Conservation (phyloP, 1,284 basidiomycete genomes). For the Irpex sp. region DNA sequence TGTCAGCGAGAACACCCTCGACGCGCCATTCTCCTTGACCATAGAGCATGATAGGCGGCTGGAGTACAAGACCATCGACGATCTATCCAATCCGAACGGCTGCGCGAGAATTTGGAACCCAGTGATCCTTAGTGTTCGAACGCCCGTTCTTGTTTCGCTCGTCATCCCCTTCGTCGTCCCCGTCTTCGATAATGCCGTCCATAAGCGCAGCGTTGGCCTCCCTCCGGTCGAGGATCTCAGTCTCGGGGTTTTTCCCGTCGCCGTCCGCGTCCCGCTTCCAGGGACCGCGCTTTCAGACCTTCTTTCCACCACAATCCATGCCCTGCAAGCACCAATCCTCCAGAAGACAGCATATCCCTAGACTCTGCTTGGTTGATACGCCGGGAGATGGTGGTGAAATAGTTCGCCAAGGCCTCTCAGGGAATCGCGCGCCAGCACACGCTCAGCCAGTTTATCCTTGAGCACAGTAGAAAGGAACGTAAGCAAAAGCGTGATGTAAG, state of each 20-base stretch:
- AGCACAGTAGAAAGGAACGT: conserved; percentile 84
- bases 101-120: conserved; percentile 75
- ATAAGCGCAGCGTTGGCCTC: conserved; percentile 48
- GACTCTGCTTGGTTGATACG: conserved; percentile 39
- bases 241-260: conserved; percentile 66
- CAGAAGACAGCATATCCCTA: conserved; percentile 52
- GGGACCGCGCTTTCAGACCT: conserved; percentile 88
- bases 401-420: conserved; percentile 73
- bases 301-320: conserved; percentile 90
- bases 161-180: conserved; percentile 44
- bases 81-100: conserved; percentile 66
- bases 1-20: conserved; percentile 64
- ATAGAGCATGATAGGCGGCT: conserved; percentile 28
- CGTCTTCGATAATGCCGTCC: conserved; percentile 81
- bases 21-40: conserved; percentile 64
- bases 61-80: conserved; percentile 75
- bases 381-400: conserved; percentile 64
- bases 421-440: conserved; percentile 76
- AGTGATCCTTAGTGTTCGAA: conserved; percentile 44
- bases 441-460: conserved; percentile 58
- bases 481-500: conserved; percentile 83
- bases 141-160: neutral
- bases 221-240: conserved; percentile 72
- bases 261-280: conserved; percentile 65
- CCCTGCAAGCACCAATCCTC: conserved; percentile 97